Evolutionary conservation across 2,329 filamentous ascomycete species (phyloP).

Genomic region (Myriosclerotinia curreyana): DNA sequence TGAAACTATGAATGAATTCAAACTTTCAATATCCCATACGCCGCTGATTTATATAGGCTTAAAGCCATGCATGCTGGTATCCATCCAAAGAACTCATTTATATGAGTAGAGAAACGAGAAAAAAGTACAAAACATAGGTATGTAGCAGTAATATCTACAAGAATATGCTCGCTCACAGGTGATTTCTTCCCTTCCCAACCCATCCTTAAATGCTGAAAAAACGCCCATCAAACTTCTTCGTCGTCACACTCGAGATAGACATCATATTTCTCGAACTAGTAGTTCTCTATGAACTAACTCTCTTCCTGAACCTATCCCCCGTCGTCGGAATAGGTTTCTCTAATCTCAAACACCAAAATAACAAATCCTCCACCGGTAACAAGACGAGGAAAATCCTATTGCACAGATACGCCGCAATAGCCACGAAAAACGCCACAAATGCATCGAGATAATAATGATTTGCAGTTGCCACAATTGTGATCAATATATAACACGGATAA

Average conservation of each 20-base stretch:
- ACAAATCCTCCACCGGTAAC: constrained; percentile 49
- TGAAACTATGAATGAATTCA: background rate
- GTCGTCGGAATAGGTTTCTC: constrained; percentile 52
- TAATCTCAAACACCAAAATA: constrained; percentile 47
- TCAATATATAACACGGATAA: constrained; percentile 48
- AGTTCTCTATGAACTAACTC: background rate
- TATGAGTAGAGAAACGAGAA: background rate
- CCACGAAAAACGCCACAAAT: constrained; percentile 47
- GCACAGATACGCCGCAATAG: constrained; percentile 45
- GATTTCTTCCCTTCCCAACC: background rate
- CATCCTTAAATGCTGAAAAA: constrained; percentile 4
- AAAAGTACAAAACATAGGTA: background rate
- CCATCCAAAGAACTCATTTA: constrained; percentile 11
- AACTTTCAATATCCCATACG: background rate
- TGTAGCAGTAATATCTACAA: background rate
- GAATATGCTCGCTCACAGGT: constrained; percentile 2
- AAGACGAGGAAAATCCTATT: constrained; percentile 51
- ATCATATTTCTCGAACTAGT: background rate
- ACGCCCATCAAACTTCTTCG: background rate
- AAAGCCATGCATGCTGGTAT: constrained; percentile 16
- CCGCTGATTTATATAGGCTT: background rate
- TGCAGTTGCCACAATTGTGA: constrained; percentile 52
- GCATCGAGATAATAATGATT: constrained; percentile 56
- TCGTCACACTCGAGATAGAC: background rate
- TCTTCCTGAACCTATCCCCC: constrained; percentile 39